These are phyloP conservation scores for Hypholoma sublateritium DNA, from an alignment of 768 basidiomycete genomes.

Conservation along the genomic window DNA sequence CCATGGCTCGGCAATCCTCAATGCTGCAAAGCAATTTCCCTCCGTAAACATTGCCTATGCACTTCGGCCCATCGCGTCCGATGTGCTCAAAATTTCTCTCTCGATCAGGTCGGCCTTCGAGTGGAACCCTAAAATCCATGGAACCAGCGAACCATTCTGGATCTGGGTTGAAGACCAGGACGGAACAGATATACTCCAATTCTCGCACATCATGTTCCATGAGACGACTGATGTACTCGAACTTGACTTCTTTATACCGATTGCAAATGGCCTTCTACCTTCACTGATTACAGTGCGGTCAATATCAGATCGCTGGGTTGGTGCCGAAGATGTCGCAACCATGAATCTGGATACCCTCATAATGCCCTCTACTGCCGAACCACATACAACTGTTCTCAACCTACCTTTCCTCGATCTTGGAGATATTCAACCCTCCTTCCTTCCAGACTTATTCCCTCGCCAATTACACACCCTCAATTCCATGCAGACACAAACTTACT, in stretches of 20 bases:
- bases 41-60: constrained; percentile 60
- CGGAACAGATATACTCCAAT: constrained; percentile 80
- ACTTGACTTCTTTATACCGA: constrained; percentile 79
- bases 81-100: constrained; percentile 77
- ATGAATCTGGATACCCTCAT: constrained; percentile 66
- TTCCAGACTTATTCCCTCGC: constrained; percentile 46
- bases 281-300: constrained; percentile 72
- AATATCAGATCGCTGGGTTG: constrained; percentile 91
- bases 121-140: constrained; percentile 80
- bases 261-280: constrained; percentile 58
- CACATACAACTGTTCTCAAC: constrained; percentile 63
- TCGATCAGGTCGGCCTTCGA: constrained; percentile 66
- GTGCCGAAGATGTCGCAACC: constrained; percentile 73
- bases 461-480: constrained; percentile 67
- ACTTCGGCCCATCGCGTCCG: constrained; percentile 80
- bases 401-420: constrained; percentile 68
- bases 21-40: constrained; percentile 86
- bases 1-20: constrained; percentile 77
- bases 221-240: constrained; percentile 58
- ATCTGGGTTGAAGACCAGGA: constrained; percentile 92
- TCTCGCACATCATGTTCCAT: constrained; percentile 70
- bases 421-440: constrained; percentile 30
- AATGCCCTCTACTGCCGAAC: constrained; percentile 67
- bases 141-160: constrained; percentile 84
- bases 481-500: constrained; percentile 88